Evolutionary conservation across 1,284 basidiomycete species (phyloP).

Genomic region (Cutaneotrichosporon cyanovorans): DNA sequence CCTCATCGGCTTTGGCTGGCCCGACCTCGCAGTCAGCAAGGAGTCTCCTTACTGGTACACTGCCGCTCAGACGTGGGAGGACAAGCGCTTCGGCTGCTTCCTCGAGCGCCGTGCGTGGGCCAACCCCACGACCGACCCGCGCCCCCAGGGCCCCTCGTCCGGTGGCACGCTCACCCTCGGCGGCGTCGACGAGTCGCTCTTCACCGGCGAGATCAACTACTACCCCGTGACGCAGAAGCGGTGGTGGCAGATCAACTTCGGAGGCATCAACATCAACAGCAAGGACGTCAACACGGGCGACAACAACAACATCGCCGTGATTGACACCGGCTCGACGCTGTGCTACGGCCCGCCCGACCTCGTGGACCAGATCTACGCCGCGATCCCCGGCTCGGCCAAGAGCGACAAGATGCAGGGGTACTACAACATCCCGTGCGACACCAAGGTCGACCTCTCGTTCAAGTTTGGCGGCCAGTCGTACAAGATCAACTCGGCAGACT

Average conservation of each 20-base stretch:
- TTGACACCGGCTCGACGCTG: slow-evolving; percentile 30
- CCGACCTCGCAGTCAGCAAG: slow-evolving; percentile 44
- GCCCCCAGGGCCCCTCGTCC: slow-evolving; percentile 46
- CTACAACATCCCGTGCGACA: slow-evolving; percentile 6
- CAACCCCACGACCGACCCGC: slow-evolving; percentile 28
- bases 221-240: slow-evolving; percentile 48
- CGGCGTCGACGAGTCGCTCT: slow-evolving; percentile 54
- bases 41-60: slow-evolving; percentile 54
- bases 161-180: slow-evolving; percentile 67
- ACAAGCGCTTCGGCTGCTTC: slow-evolving; percentile 71
- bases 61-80: slow-evolving; percentile 55
- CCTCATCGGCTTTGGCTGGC: slow-evolving; percentile 49
- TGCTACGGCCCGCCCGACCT: slow-evolving; percentile 15
- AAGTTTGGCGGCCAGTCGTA: slow-evolving; percentile 5
- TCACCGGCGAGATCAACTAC: slow-evolving; percentile 67
- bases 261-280: slow-evolving; percentile 7
- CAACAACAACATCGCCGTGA: neutral
- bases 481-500: slow-evolving; percentile 2
- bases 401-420: neutral
- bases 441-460: slow-evolving; percentile 3
- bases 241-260: slow-evolving; percentile 8
- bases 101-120: slow-evolving; percentile 51
- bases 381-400: slow-evolving; percentile 13
- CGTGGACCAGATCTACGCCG: slow-evolving; percentile 17
- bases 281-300: neutral